Percentiles rank a stretch among this genome's conserved stretches.
phyloP scores from a whole-genome alignment of 352 stramenopile species.

The Hyaloperonospora brassicae region DNA sequence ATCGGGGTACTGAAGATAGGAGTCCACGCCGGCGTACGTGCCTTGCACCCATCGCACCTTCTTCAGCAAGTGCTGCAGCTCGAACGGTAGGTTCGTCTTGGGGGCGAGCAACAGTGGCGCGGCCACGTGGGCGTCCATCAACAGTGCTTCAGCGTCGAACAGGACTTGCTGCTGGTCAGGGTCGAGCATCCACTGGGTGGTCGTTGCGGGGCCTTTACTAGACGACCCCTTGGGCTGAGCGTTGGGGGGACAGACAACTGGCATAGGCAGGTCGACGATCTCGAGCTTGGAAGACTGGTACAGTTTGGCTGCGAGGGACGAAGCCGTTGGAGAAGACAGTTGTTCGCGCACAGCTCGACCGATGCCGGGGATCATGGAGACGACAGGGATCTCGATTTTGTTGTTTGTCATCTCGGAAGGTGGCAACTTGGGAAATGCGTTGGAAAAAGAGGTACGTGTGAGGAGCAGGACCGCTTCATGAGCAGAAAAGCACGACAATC shows the following conservation, averaged over 20 bases:
- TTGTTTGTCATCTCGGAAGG: constrained; percentile 12
- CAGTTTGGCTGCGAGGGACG: constrained; percentile 19
- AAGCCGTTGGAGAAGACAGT: constrained; percentile 14
- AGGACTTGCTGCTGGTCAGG: constrained; percentile 21
- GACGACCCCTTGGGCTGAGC: constrained; percentile 13
- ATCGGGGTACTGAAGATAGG: constrained; percentile 28
- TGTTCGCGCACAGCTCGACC: constrained; percentile 27
- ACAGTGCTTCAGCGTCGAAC: constrained; percentile 22
- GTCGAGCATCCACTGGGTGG: constrained; percentile 20
- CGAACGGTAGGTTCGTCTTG: constrained; percentile 26
- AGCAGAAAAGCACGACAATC: too few relatives aligned
- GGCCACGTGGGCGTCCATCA: constrained; percentile 30
- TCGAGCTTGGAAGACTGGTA: constrained; percentile 24
- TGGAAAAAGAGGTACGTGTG: too few relatives aligned
- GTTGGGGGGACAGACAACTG: constrained; percentile 13
- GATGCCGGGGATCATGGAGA: constrained; percentile 33
- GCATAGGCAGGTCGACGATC: constrained; percentile 30
- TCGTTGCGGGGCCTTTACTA: background rate
- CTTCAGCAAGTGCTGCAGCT: constrained; percentile 34
- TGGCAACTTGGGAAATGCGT: constrained; percentile 14
- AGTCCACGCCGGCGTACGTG: constrained; percentile 46
- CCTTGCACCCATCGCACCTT: constrained; percentile 48
- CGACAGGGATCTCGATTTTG: constrained; percentile 28
- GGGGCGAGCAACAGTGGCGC: constrained; percentile 29
- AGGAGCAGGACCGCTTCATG: background rate